Conservation (phyloP, 192 early-diverging fungal species). For the Coemansia sp. region DNA sequence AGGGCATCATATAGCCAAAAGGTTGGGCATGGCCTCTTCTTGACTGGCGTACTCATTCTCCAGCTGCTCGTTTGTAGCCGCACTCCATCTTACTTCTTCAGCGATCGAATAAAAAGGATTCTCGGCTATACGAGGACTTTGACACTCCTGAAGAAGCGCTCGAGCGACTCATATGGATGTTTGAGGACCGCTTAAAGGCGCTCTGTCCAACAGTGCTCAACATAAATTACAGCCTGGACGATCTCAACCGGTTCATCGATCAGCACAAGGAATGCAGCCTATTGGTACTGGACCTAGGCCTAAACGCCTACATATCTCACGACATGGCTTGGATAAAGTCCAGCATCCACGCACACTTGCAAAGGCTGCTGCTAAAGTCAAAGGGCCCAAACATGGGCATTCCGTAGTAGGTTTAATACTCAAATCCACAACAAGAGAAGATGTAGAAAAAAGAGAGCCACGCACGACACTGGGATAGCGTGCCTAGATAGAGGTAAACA, state of each 20-base stretch:
- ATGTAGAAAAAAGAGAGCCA: neutral
- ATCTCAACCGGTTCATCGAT: conserved; percentile 38
- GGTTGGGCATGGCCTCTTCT: neutral
- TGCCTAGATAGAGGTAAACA: conserved; percentile 68
- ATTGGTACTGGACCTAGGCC: conserved; percentile 8
- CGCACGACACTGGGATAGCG: neutral
- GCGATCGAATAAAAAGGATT: conserved; percentile 5
- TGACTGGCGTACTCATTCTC: neutral
- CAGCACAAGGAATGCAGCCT: conserved; percentile 28
- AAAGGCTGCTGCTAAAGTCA: neutral
- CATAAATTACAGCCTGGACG: conserved; percentile 44
- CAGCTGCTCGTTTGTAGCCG: neutral
- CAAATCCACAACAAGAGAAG: neutral
- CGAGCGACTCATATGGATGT: conserved; percentile 36
- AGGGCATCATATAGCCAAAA: neutral
- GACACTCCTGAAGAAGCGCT: conserved; percentile 18
- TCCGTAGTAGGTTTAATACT: neutral
- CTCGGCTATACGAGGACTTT: conserved; percentile 28
- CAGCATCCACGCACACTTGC: conserved; percentile 8
- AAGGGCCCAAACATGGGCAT: neutral
- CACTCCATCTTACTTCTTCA: conserved; percentile 39
- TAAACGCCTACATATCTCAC: conserved; percentile 10
- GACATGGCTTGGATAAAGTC: conserved; percentile 20
- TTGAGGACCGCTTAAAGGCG: conserved; percentile 31
- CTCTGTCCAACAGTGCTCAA: conserved; percentile 18